Conservation (phyloP, 1,284 basidiomycete species). For the Leccinum fallax region DNA sequence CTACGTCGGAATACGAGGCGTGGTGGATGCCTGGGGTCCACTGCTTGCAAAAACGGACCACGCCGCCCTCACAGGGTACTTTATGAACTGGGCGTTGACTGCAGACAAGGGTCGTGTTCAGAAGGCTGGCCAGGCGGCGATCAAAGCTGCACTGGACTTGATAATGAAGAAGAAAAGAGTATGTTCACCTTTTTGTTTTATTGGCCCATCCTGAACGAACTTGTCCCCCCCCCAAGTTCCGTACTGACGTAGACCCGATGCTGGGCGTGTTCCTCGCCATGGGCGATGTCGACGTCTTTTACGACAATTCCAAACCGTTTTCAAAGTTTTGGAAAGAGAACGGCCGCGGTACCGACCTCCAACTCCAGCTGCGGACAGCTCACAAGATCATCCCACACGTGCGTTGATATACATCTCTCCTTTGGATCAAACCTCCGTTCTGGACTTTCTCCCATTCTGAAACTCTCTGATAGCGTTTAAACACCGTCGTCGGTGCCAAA, state of each 20-base stretch:
- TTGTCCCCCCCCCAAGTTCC: slow-evolving; percentile 15
- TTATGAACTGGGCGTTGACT: slow-evolving; percentile 47
- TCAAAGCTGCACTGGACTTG: slow-evolving; percentile 4
- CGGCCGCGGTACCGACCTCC: slow-evolving; percentile 12
- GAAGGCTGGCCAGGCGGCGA: slow-evolving; percentile 5
- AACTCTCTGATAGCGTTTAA: slow-evolving; percentile 22
- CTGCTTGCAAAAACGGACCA: slow-evolving; percentile 32
- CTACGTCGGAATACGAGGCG: slow-evolving; percentile 40
- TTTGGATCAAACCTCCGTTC: background rate
- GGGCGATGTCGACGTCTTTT: slow-evolving; percentile 16
- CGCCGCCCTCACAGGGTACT: slow-evolving; percentile 43
- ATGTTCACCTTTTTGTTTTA: background rate
- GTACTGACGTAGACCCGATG: slow-evolving; percentile 1
- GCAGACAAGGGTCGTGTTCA: slow-evolving; percentile 10
- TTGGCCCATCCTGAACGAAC: background rate
- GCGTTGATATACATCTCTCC: slow-evolving; percentile 10
- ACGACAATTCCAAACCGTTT: slow-evolving; percentile 34
- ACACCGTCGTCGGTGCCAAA: slow-evolving; percentile 17
- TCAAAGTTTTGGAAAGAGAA: slow-evolving; percentile 26
- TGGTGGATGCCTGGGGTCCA: slow-evolving; percentile 40
- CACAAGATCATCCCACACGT: slow-evolving; percentile 32
- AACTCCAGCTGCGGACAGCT: slow-evolving; percentile 23
- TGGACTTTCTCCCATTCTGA: background rate
- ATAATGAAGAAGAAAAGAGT: slow-evolving; percentile 21
- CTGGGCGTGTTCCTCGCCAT: slow-evolving; percentile 9